These are phyloP conservation scores for Gymnopus androsaceus DNA, from an alignment of 1,284 basidiomycete genomes.

Conservation along the genomic window DNA sequence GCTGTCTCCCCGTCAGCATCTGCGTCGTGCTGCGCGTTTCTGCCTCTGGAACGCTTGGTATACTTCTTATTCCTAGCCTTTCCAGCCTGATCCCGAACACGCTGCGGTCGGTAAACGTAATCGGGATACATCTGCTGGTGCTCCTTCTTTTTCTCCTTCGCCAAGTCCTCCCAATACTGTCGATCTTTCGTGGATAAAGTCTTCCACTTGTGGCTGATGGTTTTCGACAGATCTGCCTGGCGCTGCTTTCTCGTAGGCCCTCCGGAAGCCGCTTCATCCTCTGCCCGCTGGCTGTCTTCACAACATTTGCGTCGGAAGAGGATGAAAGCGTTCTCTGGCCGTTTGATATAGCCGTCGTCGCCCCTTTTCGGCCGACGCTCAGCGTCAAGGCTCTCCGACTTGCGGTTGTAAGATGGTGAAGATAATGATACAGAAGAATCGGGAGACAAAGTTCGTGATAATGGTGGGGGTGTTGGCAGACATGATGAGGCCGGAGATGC, in stretches of 20 bases:
- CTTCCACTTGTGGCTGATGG: slow-evolving; percentile 50
- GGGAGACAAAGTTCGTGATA: slow-evolving; percentile 50
- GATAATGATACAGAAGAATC: slow-evolving; percentile 37
- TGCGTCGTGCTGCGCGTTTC: slow-evolving; percentile 32
- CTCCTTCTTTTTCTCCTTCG: slow-evolving; percentile 20
- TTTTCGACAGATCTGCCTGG: slow-evolving; percentile 67
- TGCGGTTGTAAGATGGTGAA: slow-evolving; percentile 44
- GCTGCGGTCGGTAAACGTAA: slow-evolving; percentile 50
- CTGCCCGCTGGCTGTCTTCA: slow-evolving; percentile 58
- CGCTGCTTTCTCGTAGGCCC: slow-evolving; percentile 55
- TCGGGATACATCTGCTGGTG: slow-evolving; percentile 17
- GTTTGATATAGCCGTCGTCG: slow-evolving; percentile 79
- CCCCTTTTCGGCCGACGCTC: slow-evolving; percentile 75
- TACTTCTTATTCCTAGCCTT: slow-evolving; percentile 44
- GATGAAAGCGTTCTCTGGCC: slow-evolving; percentile 81
- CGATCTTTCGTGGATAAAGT: slow-evolving; percentile 13
- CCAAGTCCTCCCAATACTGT: slow-evolving; percentile 19
- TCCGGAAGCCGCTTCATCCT: slow-evolving; percentile 46
- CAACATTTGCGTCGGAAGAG: slow-evolving; percentile 76
- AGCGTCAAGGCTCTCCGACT: slow-evolving; percentile 50
- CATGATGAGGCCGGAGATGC: slow-evolving; percentile 39
- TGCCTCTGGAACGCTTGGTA: slow-evolving; percentile 31
- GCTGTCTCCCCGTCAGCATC: slow-evolving; percentile 44
- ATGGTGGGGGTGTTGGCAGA: slow-evolving; percentile 32
- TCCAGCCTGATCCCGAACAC: slow-evolving; percentile 59